Conservation (phyloP, 2,329 filamentous ascomycete species). For the Allantophomopsis lycopodina region DNA sequence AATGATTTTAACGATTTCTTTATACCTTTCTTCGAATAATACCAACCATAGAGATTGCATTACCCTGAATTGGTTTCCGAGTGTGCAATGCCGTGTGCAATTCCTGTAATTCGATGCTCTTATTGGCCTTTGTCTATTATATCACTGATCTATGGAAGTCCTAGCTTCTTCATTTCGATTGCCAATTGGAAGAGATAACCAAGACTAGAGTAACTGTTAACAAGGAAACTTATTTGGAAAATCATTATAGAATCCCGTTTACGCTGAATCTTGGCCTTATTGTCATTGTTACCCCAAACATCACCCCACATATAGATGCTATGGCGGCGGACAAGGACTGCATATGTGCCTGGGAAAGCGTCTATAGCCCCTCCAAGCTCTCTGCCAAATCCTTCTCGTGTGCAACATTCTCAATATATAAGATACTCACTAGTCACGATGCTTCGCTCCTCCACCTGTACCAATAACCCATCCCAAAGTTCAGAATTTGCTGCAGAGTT, state of each 20-base stretch:
- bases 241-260: slow-evolving; percentile 50
- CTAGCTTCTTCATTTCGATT: slow-evolving; percentile 91
- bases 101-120: no score
- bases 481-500: slow-evolving; percentile 92
- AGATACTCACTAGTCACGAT: slow-evolving; percentile 59
- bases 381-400: slow-evolving; percentile 93
- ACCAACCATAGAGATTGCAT: no score
- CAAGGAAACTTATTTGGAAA: background rate
- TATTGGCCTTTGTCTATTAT: slow-evolving; percentile 7
- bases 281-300: slow-evolving; percentile 95
- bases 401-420: slow-evolving; percentile 96
- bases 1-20: no score
- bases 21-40: no score
- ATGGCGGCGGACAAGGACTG: slow-evolving; percentile 82
- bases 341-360: slow-evolving; percentile 81
- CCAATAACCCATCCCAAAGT: slow-evolving; percentile 87
- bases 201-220: slow-evolving; percentile 36
- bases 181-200: slow-evolving; percentile 96
- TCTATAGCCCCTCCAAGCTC: slow-evolving; percentile 85
- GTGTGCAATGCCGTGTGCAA: no score
- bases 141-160: slow-evolving; percentile 56
- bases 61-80: no score
- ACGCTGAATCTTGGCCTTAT: slow-evolving; percentile 95
- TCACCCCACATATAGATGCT: slow-evolving; percentile 98
- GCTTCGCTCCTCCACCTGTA: slow-evolving; percentile 68